Evolutionary conservation across 176 grass and related monocot species (phyloP), one percentile per base, ranked within the genome.

Genomic region (Hordeum marinum): DNA sequence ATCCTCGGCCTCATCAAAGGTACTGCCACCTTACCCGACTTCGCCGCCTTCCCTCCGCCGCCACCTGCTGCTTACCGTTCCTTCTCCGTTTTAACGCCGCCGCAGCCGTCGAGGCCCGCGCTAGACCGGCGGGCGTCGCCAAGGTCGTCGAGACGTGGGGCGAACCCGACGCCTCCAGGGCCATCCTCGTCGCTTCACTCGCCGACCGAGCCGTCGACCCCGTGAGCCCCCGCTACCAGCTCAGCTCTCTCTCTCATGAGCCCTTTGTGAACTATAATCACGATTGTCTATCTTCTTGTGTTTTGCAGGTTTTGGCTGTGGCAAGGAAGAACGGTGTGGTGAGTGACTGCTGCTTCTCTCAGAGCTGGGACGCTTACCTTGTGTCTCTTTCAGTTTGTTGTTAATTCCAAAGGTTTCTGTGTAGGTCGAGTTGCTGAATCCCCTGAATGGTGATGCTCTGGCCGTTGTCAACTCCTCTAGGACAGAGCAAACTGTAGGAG

Each of bases 131-230:
- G 5, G 88, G 94, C 29, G 84, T 76, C 64, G 85, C 88, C 11
- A 95, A 92, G 94, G 66, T 99, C 42, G 94, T 99, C 11, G 91
- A 94, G 59, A 96, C 90, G 27, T 99, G 97, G 94, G 97, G 97
- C 63, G 59, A 80, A 11, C 91, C 93, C 1, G 94, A 99, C 69
- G 94, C 92, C 36, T 92, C 86, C 12, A 86, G 90, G 24, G 74
- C 63, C 62, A 78, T 96, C 43, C 69, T 94, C 78, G 84, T 76
- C 15, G 85, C 93, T 50, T 96, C 96, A 23, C 89, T 89, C 20
- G 84, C 88, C 77, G 94, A 91, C 77, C 81, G 86, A 5, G 65
- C 79, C 9, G 80, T 75, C 71, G 85, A 99, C 78, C 90, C 97
- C 11, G 97, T 99, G 65, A 88, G 57, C 90, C 72, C 54, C 18